Evolutionary conservation across 345 rosid species (phyloP).

Genomic region (Streptanthus diversifolius): DNA sequence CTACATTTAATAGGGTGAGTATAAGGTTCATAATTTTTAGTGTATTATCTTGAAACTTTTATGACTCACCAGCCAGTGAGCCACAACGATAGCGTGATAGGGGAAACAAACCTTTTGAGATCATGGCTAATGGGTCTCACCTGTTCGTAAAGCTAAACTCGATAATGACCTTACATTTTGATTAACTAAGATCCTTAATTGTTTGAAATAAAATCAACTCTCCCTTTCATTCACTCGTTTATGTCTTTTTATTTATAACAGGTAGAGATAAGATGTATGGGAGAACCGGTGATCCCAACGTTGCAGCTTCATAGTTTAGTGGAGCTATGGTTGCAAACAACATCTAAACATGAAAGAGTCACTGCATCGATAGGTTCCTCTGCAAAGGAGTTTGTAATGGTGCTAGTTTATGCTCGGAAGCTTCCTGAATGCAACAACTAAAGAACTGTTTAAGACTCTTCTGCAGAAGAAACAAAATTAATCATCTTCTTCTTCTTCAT

Average conservation of each 20-base stretch:
- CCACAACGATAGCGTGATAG: conserved; percentile 30
- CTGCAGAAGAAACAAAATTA: conserved; percentile 1
- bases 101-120: conserved; percentile 34
- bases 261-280: conserved; percentile 90
- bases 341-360: conserved; percentile 53
- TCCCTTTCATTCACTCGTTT: not conserved
- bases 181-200: not conserved
- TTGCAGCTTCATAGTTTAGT: conserved; percentile 60
- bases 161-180: not conserved
- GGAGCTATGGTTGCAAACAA: conserved; percentile 70
- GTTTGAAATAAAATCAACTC: not conserved
- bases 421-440: conserved; percentile 30
- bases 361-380: conserved; percentile 67
- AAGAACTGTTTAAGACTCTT: conserved; percentile 9
- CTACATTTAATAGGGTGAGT: not conserved
- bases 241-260: conserved; percentile 14
- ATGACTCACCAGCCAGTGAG: not conserved
- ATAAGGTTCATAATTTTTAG: not conserved
- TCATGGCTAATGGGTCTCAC: not conserved
- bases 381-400: conserved; percentile 93
- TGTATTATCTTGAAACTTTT: not conserved
- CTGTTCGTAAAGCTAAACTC: not conserved
- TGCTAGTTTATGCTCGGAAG: conserved; percentile 68
- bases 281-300: conserved; percentile 69
- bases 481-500: not conserved